Conservation (phyloP, 2,329 filamentous ascomycete species). For the Diaporthe eres region DNA sequence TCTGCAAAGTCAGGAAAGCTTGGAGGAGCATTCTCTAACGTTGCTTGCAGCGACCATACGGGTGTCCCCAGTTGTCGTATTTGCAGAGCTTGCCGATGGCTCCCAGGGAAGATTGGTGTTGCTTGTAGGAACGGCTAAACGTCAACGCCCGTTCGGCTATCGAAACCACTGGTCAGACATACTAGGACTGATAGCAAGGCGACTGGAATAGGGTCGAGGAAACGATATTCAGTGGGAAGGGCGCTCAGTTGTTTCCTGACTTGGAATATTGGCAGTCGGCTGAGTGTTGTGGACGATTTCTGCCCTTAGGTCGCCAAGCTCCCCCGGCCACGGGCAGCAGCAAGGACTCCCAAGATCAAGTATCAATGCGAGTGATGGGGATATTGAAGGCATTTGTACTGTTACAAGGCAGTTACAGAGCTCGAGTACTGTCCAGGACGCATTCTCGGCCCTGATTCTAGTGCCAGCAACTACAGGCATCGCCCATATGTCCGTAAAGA, state of each 20-base stretch:
- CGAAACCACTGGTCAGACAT: background rate
- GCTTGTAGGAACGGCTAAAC: background rate
- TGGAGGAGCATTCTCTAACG: rapidly evolving
- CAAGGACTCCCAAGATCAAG: background rate
- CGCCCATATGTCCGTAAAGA: background rate
- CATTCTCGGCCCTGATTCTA: background rate
- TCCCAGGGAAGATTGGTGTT: background rate
- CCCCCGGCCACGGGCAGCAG: no score
- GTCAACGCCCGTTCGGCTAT: background rate
- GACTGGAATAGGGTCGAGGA: background rate
- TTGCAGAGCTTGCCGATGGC: background rate
- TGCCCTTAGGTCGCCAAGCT: background rate
- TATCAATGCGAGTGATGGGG: background rate
- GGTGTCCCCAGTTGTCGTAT: no score
- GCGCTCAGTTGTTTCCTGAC: no score
- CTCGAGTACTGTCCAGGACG: background rate
- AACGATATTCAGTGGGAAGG: background rate
- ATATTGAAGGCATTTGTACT: background rate
- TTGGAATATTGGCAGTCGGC: background rate
- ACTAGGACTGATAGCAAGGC: background rate
- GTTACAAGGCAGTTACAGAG: background rate
- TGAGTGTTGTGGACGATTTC: background rate
- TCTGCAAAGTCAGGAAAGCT: no score
- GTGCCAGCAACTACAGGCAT: background rate
- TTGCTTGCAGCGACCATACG: background rate